Base-by-base conservation (phyloP, 371 early-diverging fungal genomes). In the Paraphysoderma sedebokerense region DNA sequence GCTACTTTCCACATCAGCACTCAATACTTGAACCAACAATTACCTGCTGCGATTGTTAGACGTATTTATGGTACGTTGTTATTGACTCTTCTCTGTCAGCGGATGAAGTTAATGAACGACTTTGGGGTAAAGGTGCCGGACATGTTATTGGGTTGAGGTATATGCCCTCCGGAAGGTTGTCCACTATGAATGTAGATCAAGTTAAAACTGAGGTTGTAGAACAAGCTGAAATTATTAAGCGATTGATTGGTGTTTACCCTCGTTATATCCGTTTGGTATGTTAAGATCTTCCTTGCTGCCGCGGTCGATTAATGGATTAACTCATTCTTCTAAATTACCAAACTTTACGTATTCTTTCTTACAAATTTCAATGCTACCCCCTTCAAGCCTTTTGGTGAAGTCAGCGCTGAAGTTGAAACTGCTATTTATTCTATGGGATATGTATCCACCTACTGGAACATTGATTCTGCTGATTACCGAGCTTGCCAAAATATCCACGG, bases 1-100 rank as follows among this genome's bases (percentile, higher is more conserved):
- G 53, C 65, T 39, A 51, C 49, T 17, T 65, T 63, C 66, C 59
- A 53, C 49, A 53, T 56, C 22, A 54, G 48, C 37, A 33, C 54
- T 19, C 59, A 62, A 22, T 42, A 31, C 30, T 28, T 42, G 30
- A 22, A 22, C 28, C 7, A 9, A 17, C 1, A n/a, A 22, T 20
- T 22, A 5, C 30, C 31, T 11, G 42, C 28, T 11, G 42, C 42
- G 42, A 28, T 42, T n/a, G 19, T 42, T 17, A 17, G 42, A 9
- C 42, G 42, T 12, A 42, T 42, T 28, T 5, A 30, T 6, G 20
- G 37, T 36, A 36, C 37, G 1, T 2, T 5, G 6, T 3, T 6
- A 1, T 3, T n/a, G 19, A n/a, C 1, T 1, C 3, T n/a, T 36
- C 36, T 34, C 12, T 12, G 12, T 34, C 12, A n/a, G n/a, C 34